Evolutionary conservation across 768 basidiomycete genomes (phyloP), one percentile per base, ranked within the genome.

Genomic region (Dioszegia crocea): DNA sequence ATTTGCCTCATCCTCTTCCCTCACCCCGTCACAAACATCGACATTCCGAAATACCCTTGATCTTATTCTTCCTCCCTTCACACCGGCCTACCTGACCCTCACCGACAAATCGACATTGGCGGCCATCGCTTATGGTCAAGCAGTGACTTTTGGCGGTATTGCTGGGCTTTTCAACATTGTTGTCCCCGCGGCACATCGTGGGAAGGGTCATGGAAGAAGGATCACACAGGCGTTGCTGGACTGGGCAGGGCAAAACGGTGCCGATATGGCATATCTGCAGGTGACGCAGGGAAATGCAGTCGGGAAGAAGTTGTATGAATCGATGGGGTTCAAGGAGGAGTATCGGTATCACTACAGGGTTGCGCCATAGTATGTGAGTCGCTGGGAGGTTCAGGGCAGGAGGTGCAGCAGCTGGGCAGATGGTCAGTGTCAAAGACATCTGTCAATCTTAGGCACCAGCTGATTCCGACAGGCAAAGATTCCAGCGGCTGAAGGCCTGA

Each of bases 261-360:
- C 31, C 1, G 19, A 14, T 6, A 9, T 23, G 49, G 49, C 31
- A 12, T 50, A 50, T 38, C 49, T 50, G n/a, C 49, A 50, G 31
- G 49, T 50, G 10, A 50, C 49, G 14, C 31, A 36, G 49, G 23
- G 8, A 19, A 50, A 50, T 50, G 49, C 1, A 8, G 33, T 38
- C 3, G 49, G 31, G n/a, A 33, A 19, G 31, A 19, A 23, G 49
- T 6, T 50, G 49, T 50, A 50, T 23, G 23, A 19, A 31, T 21
- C n/a, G 17, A 16, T 50, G 30, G 49, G 49, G 31, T 50, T 50
- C 23, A 21, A 23, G 31, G 33, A 50, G 33, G 31, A 9, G 49
- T 50, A 50, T 23, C 30, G 31, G 31, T 50, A 50, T 36, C 49
- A 50, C 23, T 50, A 50, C 23, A 27, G 49, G 31, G 23, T 21